Conservation (phyloP, 345 rosid species). For the Limnanthes douglasii region DNA sequence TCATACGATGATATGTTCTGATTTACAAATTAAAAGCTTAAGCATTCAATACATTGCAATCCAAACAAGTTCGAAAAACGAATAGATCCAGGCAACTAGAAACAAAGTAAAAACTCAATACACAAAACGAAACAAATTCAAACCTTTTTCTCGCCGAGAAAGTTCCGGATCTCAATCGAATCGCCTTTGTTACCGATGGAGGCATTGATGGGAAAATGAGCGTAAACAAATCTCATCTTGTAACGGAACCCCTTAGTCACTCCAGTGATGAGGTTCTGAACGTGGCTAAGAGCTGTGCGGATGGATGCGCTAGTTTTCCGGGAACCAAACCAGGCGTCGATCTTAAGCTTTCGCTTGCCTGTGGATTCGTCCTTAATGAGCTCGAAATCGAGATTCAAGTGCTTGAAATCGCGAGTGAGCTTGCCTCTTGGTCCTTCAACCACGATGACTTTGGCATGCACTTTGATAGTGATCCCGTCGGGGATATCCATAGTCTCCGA, state of each 20-base stretch:
- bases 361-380: constrained; percentile 30
- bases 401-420: constrained; percentile 45
- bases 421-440: constrained; percentile 53
- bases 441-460: constrained; percentile 37
- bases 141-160: constrained; percentile 57
- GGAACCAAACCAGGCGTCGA: constrained; percentile 48
- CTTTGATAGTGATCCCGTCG: constrained; percentile 32
- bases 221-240: constrained; percentile 82
- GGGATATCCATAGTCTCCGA: constrained; percentile 61
- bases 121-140: background rate
- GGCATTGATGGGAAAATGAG: constrained; percentile 79
- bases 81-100: background rate
- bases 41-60: too few species aligned
- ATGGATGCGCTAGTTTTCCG: constrained; percentile 50
- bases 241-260: constrained; percentile 63
- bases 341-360: constrained; percentile 36
- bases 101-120: background rate
- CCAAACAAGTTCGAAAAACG: too few species aligned
- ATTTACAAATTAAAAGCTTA: too few species aligned
- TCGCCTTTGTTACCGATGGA: constrained; percentile 29
- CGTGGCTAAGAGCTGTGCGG: constrained; percentile 59
- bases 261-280: constrained; percentile 49
- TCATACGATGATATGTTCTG: too few species aligned
- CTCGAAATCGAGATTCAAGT: constrained; percentile 51
- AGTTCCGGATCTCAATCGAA: constrained; percentile 66